Evolutionary conservation across 2,329 filamentous ascomycete genomes (phyloP).

Genomic region (Pseudophaeomoniella oleicola): DNA sequence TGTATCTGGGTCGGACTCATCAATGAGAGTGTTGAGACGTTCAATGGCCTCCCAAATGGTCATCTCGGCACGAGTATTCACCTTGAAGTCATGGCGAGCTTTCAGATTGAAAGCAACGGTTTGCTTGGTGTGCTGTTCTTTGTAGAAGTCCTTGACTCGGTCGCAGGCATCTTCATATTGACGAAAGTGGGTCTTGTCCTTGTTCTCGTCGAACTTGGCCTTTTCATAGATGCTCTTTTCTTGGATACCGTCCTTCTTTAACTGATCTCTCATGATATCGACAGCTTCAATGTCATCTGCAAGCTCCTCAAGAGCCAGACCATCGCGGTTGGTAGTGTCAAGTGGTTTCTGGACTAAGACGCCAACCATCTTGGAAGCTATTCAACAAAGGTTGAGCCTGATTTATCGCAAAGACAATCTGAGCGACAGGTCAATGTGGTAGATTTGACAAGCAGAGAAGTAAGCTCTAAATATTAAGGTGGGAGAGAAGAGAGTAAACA

Average conservation of each 20-base stretch:
- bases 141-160: slow-evolving; percentile 77
- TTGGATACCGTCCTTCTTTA: slow-evolving; percentile 31
- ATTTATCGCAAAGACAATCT: no score
- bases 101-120: slow-evolving; percentile 61
- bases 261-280: slow-evolving; percentile 42
- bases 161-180: slow-evolving; percentile 74
- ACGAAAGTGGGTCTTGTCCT: slow-evolving; percentile 68
- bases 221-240: slow-evolving; percentile 29
- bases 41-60: slow-evolving; percentile 85
- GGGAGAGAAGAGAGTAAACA: no score
- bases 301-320: slow-evolving; percentile 41
- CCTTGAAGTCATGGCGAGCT: slow-evolving; percentile 57
- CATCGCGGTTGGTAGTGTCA: slow-evolving; percentile 35
- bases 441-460: no score
- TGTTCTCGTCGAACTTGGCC: slow-evolving; percentile 56
- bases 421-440: no score
- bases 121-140: slow-evolving; percentile 49
- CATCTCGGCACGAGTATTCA: slow-evolving; percentile 58
- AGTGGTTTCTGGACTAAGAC: slow-evolving; percentile 22
- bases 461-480: no score
- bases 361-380: slow-evolving; percentile 1
- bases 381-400: no score
- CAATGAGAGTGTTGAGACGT: slow-evolving; percentile 79
- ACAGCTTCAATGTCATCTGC: slow-evolving; percentile 46
- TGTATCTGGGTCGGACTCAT: slow-evolving; percentile 84